Evolutionary conservation across 2,329 filamentous ascomycete species (phyloP), one percentile per base, ranked within the genome.

Genomic region (Cryphonectria parasitica): DNA sequence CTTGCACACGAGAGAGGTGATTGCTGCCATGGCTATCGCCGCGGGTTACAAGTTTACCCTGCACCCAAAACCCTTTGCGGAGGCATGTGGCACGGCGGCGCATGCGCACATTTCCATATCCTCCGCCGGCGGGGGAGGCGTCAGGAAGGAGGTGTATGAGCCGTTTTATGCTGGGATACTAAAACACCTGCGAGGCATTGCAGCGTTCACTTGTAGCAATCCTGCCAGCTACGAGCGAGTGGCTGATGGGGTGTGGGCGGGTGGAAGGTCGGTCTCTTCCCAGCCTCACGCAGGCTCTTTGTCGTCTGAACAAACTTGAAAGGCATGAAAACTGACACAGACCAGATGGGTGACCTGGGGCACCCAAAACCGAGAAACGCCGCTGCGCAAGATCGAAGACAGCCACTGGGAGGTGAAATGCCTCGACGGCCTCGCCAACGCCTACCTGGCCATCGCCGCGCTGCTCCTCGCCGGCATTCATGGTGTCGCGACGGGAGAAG

Each of bases 351-450:
- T 95, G 0, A 83, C 90, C 0, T 97, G 92, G 93, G 93, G 93
- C 17, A 92, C 89, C 5, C 90, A 96, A 80, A 96, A 96, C 78
- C 89, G 92, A 25, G 92, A 95, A 81, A 85, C 89, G 5, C 91
- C 93, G 0, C 82, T 97, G 13, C 87, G 93, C 17, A 90, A 91
- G 77, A 86, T 94, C 64, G 82, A 83, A 3, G 82, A 79, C 2
- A 89, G 88, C 28, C 90, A 93, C 76, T 97, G 92, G 91, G 93
- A 97, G 80, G 75, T 97, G 31, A 91, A 93, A 76, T 89, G 87
- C 68, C 77, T 95, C n/a, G 93, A 97, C 76, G 93, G 93, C 0
- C 80, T 94, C 25, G 91, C 92, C 3, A 97, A 97, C 77, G 88
- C 90, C 68, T 97, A 96, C 77, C 79, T 97, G 1, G 91, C 88